A percentile compares a stretch with the other conserved stretches of the same genome.
Evolutionary conservation across 164 flowering plant species (phyloP).

Genomic region (Annona squamosa): DNA sequence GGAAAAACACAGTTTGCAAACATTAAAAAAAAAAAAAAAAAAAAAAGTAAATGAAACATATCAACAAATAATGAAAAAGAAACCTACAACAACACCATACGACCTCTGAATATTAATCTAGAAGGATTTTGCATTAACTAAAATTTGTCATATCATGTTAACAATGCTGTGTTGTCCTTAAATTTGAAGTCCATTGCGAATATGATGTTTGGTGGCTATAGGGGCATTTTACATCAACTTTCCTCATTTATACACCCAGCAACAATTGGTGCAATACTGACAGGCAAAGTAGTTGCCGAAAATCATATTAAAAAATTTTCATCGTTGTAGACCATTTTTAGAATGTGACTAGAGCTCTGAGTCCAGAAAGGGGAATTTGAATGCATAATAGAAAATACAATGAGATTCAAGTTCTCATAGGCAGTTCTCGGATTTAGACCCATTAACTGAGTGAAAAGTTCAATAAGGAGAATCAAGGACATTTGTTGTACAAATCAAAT

Average conservation of each 20-base stretch:
- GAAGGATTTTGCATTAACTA: background rate
- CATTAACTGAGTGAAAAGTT: too few relatives aligned
- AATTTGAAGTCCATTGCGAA: too few relatives aligned
- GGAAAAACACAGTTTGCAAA: conserved; percentile 9
- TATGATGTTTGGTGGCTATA: too few relatives aligned
- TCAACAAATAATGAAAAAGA: background rate
- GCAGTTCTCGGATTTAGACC: too few relatives aligned
- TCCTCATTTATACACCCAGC: background rate
- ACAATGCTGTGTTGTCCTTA: too few relatives aligned
- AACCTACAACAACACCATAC: background rate
- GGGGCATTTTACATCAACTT: background rate
- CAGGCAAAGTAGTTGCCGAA: background rate
- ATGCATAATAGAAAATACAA: too few relatives aligned
- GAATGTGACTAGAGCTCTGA: background rate
- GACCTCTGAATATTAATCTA: background rate
- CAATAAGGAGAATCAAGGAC: too few relatives aligned
- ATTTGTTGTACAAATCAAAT: too few relatives aligned
- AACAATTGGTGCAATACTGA: background rate
- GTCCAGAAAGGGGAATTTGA: too few relatives aligned
- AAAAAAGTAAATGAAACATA: background rate
- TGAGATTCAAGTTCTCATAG: too few relatives aligned
- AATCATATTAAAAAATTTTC: background rate
- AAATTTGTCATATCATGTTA: too few relatives aligned
- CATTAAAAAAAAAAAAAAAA: background rate
- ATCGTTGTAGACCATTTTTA: background rate